Conservation (phyloP, 495 filamentous ascomycete genomes). For the Hypoxylon lenormandii region DNA sequence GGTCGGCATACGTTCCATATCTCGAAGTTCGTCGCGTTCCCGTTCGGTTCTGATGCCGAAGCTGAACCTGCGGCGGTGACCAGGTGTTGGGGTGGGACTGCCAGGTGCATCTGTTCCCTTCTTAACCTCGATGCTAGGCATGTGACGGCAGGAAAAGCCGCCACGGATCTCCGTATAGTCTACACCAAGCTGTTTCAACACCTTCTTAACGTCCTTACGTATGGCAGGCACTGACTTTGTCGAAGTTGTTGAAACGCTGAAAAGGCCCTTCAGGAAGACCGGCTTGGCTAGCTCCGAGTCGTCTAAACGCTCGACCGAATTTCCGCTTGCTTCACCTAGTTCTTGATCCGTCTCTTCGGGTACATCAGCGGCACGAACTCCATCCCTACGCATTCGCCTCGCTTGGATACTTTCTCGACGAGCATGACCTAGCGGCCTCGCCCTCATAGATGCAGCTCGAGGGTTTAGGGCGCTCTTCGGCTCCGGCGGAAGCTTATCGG, state of each 20-base stretch:
- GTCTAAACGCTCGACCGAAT: slow-evolving; percentile 64
- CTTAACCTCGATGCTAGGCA: slow-evolving; percentile 88
- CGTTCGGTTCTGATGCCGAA: slow-evolving; percentile 75
- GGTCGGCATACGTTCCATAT: slow-evolving; percentile 60
- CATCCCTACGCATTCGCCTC: slow-evolving; percentile 70
- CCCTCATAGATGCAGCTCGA: slow-evolving; percentile 72
- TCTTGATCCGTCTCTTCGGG: slow-evolving; percentile 82
- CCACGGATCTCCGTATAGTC: slow-evolving; percentile 91
- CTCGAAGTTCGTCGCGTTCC: slow-evolving; percentile 70
- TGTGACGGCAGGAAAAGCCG: slow-evolving; percentile 88
- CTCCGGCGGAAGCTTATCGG: slow-evolving; percentile 55
- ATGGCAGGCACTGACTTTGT: slow-evolving; percentile 87
- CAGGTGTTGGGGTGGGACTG: slow-evolving; percentile 63
- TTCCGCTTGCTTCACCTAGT: slow-evolving; percentile 64
- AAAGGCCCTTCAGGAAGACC: slow-evolving; percentile 95
- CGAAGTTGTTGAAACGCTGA: slow-evolving; percentile 96
- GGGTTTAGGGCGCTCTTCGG: slow-evolving; percentile 57
- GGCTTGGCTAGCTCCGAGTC: slow-evolving; percentile 80
- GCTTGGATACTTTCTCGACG: slow-evolving; percentile 91
- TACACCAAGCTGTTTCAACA: slow-evolving; percentile 86
- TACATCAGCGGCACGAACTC: slow-evolving; percentile 75
- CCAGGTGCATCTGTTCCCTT: slow-evolving; percentile 70
- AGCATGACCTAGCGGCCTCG: slow-evolving; percentile 91
- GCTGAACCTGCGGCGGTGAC: slow-evolving; percentile 81
- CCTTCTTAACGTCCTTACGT: slow-evolving; percentile 89